phyloP scores from a whole-genome alignment of 345 rosid species.

The Toxicodendron radicans region DNA sequence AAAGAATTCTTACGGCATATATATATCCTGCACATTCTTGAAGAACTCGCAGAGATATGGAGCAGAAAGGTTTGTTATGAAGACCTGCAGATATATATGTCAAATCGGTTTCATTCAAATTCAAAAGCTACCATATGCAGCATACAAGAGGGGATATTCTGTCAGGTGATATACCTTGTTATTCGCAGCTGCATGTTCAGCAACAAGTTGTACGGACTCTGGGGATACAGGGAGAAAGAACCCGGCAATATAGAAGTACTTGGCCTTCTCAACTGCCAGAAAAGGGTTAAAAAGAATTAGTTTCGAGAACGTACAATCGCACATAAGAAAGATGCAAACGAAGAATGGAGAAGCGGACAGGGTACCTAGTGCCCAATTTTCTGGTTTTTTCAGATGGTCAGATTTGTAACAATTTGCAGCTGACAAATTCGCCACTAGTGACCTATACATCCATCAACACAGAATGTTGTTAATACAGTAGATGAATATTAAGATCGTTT shows the following conservation, averaged over 20 bases:
- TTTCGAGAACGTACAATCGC: neutral
- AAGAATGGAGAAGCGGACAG: slow-evolving; percentile 1
- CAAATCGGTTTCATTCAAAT: slow-evolving; percentile 2
- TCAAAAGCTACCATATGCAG: neutral
- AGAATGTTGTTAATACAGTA: neutral
- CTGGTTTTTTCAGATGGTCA: slow-evolving; percentile 87
- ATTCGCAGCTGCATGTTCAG: slow-evolving; percentile 90
- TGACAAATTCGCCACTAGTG: slow-evolving; percentile 86
- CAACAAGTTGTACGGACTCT: slow-evolving; percentile 82
- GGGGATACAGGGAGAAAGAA: slow-evolving; percentile 96
- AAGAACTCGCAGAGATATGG: slow-evolving; percentile 98
- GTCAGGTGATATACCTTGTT: slow-evolving; percentile 60
- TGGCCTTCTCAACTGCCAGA: slow-evolving; percentile 87
- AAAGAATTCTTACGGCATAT: slow-evolving; percentile 62
- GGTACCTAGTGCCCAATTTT: slow-evolving; percentile 96
- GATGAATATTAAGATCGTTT: neutral
- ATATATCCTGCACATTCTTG: slow-evolving; percentile 79
- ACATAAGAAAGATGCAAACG: neutral
- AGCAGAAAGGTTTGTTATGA: slow-evolving; percentile 93
- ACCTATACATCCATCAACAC: slow-evolving; percentile 39
- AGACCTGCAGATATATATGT: slow-evolving; percentile 46
- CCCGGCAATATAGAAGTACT: slow-evolving; percentile 87
- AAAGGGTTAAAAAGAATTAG: neutral
- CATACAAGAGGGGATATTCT: neutral
- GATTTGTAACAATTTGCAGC: slow-evolving; percentile 97